Conservation (phyloP, 805 yeast species). For the Teunomyces panamensis region DNA sequence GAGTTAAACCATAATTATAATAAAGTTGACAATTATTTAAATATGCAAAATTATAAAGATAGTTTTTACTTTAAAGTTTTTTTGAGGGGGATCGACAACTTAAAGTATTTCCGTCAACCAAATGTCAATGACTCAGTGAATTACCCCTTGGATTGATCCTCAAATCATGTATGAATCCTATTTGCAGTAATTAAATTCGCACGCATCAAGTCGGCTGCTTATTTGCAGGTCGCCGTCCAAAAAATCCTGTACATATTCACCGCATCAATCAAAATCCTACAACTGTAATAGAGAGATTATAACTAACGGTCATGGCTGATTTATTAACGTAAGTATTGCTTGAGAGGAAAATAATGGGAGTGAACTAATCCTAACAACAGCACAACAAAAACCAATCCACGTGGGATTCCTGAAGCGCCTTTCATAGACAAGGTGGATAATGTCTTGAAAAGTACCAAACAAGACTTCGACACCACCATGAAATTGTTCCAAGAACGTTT, state of each 20-base stretch:
- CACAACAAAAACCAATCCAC: conserved; percentile 67
- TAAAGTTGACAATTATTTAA: neutral
- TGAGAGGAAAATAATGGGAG: conserved; percentile 2
- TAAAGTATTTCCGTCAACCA: neutral
- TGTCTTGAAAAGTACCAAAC: conserved; percentile 58
- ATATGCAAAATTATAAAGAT: neutral
- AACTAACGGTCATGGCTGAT: conserved; percentile 22
- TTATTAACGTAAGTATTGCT: conserved; percentile 27
- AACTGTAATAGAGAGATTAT: neutral
- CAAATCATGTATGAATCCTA: too few species aligned
- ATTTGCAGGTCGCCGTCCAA: neutral
- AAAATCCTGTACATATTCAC: neutral
- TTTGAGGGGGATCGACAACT: neutral
- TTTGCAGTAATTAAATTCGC: neutral
- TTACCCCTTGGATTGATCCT: neutral
- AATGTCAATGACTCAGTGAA: neutral
- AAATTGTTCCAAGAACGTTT: conserved; percentile 79
- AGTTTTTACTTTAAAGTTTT: neutral
- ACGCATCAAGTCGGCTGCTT: neutral
- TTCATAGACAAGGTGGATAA: conserved; percentile 83
- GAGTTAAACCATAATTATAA: neutral
- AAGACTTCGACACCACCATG: conserved; percentile 67
- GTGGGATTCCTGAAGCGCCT: conserved; percentile 97
- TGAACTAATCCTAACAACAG: conserved; percentile 24
- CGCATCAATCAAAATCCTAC: neutral